Conservation (phyloP, 345 rosid species). For the Brassica cretica region DNA sequence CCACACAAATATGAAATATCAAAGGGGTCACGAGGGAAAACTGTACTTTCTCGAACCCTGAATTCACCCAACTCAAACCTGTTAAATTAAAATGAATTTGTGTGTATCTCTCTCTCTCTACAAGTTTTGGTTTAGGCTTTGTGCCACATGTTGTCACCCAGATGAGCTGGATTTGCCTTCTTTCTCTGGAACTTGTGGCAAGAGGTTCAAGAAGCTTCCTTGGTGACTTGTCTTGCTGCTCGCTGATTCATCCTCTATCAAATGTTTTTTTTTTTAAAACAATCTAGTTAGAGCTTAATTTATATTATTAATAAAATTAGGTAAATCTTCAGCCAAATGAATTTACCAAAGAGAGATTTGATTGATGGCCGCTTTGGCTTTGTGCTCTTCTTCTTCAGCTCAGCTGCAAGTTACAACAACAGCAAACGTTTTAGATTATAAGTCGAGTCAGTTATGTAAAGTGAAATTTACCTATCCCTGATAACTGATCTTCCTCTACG, state of each 20-base stretch:
- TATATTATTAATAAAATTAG: neutral
- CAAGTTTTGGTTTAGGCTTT: constrained; percentile 14
- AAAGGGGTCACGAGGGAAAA: neutral
- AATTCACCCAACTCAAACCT: neutral
- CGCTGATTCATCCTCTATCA: constrained; percentile 77
- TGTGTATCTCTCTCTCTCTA: neutral
- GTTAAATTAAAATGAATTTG: constrained; percentile 14
- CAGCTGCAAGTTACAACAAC: neutral
- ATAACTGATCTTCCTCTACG: constrained; percentile 79
- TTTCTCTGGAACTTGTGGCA: constrained; percentile 68
- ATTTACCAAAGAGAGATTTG: constrained; percentile 93
- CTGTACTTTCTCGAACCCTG: constrained; percentile 16
- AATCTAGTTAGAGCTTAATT: constrained; percentile 9
- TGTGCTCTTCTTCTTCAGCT: constrained; percentile 57
- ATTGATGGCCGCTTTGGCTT: constrained; percentile 48
- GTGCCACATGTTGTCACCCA: constrained; percentile 17
- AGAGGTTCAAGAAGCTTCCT: constrained; percentile 80
- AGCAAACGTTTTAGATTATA: neutral
- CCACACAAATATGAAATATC: constrained; percentile 9
- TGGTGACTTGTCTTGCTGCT: constrained; percentile 38
- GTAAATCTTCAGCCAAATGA: neutral
- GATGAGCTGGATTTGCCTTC: constrained; percentile 48
- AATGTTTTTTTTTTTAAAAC: neutral
- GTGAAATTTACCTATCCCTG: constrained; percentile 75
- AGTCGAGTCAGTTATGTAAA: neutral